These are phyloP conservation scores for Xylariaceae sp. DNA, from an alignment of 2,329 filamentous ascomycete species.

Conservation along the genomic window DNA sequence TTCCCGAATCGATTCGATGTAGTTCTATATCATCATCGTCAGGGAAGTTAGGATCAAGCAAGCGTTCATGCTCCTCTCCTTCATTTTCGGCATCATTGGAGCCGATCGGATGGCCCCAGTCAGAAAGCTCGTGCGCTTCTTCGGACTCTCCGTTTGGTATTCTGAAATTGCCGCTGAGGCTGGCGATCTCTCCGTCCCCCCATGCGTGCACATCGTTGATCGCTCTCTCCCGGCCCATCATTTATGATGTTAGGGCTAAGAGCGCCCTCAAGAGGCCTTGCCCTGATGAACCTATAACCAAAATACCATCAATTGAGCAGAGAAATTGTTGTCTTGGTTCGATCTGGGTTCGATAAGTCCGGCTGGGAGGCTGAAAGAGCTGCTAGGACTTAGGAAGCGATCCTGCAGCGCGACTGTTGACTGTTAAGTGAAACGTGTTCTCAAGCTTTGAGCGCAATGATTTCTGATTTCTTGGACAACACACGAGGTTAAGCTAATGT, in stretches of 20 bases:
- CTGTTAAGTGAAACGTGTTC: conserved; percentile 15
- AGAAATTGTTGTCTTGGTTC: no score
- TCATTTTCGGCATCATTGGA: conserved; percentile 46
- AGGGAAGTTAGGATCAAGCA: conserved; percentile 60
- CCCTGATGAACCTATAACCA: background rate
- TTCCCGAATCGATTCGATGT: conserved; percentile 27
- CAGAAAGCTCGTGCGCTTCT: conserved; percentile 16
- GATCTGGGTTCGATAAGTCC: no score
- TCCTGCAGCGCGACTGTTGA: background rate
- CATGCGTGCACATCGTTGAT: background rate
- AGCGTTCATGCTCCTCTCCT: conserved; percentile 60
- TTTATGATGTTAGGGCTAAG: background rate
- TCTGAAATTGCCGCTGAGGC: background rate
- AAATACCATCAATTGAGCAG: background rate
- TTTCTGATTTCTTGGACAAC: conserved; percentile 9
- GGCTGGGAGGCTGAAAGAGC: no score
- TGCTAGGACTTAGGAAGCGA: background rate
- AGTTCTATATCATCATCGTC: conserved; percentile 50
- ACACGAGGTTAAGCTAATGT: background rate
- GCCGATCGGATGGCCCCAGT: conserved; percentile 43
- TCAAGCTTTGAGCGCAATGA: background rate
- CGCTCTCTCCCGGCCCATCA: conserved; percentile 8
- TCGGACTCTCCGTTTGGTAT: background rate
- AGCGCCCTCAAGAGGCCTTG: background rate
- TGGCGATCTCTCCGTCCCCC: background rate